Evolutionary conservation across 2,329 filamentous ascomycete species (phyloP), one percentile per base, ranked within the genome.

Genomic region (Verruconis gallopava): DNA sequence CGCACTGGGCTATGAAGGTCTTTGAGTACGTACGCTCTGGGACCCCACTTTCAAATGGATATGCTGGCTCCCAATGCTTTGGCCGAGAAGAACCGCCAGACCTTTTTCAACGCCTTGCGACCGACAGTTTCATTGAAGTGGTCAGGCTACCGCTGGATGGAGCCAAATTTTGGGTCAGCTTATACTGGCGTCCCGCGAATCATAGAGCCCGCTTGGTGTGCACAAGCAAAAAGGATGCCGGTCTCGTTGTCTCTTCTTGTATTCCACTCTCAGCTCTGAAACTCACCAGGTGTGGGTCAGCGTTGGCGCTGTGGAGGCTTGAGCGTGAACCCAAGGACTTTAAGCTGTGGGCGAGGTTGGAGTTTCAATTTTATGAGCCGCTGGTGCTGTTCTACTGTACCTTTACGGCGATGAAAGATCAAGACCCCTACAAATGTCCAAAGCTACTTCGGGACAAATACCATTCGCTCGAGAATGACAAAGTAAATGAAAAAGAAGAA

Each of bases 311-410:
- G 12, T 60, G 57, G 38, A 58, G 60, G 13, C 53, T 60, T 2
- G 58, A 61, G 32, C 54, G 53, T 3, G 53, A 57, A 4, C 65
- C 64, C 20, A 62, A 53, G 11, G 56, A 61, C 20, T 59, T 68
- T 28, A 57, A 66, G 15, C 50, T 71, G 4, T 77, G 73, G 73
- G 65, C 69, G 2, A 65, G 62, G 40, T 55, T 77, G 11, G 67
- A 69, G 21, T 77, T 77, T 53, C 58, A 60, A 4, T 58, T 66
- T 3, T 69, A 73, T 43, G 73, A 77, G 54, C 68, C 63, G 37
- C 68, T 77, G 66, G 68, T 73, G 3, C 52, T 73, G 1, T 75
- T 77, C 54, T 73, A 71, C 52, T 69, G 65, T 46, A 69, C 68
- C 0, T 68, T 75, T 43, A 54, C 75, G 6, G 72, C 72, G 1